These are phyloP conservation scores for Ceratobasidium sp. DNA, from an alignment of 1,284 basidiomycete genomes.

Conservation along the genomic window DNA sequence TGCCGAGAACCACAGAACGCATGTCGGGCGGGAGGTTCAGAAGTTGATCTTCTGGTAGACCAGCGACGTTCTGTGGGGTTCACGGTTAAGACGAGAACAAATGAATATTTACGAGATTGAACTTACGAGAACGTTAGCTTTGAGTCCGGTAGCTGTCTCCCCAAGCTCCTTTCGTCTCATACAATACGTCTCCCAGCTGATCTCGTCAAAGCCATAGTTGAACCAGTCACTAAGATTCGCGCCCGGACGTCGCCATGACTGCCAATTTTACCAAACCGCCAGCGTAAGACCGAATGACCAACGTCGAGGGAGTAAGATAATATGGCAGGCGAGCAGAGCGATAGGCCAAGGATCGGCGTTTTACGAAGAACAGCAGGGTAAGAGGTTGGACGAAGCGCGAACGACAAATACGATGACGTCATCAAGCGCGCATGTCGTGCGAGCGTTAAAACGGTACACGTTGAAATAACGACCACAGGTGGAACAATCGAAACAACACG, in stretches of 20 bases:
- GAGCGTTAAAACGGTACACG: not conserved
- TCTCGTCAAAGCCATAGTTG: conserved; percentile 99
- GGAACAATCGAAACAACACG: not conserved
- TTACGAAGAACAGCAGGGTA: too few relatives aligned
- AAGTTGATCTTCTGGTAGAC: conserved; percentile 84
- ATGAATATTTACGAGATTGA: not conserved
- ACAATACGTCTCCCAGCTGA: conserved; percentile 93
- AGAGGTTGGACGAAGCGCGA: too few relatives aligned
- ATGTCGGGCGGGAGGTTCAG: conserved; percentile 75
- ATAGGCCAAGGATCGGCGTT: too few relatives aligned
- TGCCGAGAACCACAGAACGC: conserved; percentile 81
- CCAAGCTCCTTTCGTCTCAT: conserved; percentile 86
- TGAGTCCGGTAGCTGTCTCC: conserved; percentile 80
- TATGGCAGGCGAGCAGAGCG: too few relatives aligned
- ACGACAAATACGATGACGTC: conserved; percentile 26
- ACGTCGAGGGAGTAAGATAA: too few relatives aligned
- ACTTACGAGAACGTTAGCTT: conserved; percentile 69
- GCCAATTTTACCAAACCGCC: conserved; percentile 52
- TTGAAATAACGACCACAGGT: not conserved
- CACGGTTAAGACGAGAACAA: not conserved
- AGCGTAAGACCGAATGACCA: too few relatives aligned
- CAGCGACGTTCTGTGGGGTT: conserved; percentile 74
- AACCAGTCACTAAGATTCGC: conserved; percentile 98
- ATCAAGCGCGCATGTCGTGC: conserved; percentile 29
- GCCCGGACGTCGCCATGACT: conserved; percentile 87